phyloP scores from a whole-genome alignment of 1,139 yeast species.

The Diutina siamensis region DNA sequence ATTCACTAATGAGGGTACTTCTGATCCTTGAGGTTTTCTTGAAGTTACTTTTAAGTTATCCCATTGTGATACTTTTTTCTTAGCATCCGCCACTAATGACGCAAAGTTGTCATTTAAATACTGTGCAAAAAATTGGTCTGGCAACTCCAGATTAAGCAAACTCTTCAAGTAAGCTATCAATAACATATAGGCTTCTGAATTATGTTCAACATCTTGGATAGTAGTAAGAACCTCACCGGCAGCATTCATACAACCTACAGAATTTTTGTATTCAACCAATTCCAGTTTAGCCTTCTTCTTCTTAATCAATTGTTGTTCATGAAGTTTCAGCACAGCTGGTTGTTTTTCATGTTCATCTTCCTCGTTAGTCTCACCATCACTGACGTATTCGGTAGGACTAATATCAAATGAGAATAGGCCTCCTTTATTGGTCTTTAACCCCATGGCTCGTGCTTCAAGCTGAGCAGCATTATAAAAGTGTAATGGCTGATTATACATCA shows the following conservation, averaged over 20 bases:
- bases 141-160: conserved; percentile 11
- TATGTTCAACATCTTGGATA: background rate
- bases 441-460: conserved; percentile 28
- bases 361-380: conserved; percentile 11
- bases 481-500: conserved; percentile 73
- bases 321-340: conserved; percentile 37
- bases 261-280: conserved; percentile 38
- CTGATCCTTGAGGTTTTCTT: conserved; percentile 18
- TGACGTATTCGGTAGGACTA: conserved; percentile 20
- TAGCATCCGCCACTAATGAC: background rate
- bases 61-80: conserved; percentile 6
- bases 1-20: conserved; percentile 26
- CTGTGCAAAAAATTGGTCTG: conserved; percentile 24
- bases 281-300: conserved; percentile 30
- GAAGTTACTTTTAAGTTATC: conserved; percentile 8
- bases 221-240: conserved; percentile 20
- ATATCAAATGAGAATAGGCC: conserved; percentile 20
- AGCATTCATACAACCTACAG: conserved; percentile 38
- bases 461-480: conserved; percentile 39
- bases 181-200: background rate
- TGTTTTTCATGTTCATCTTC: conserved; percentile 20
- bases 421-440: conserved; percentile 22
- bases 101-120: conserved; percentile 6
- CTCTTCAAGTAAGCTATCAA: conserved; percentile 13
- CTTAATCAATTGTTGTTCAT: conserved; percentile 34